Base-by-base conservation (phyloP, 768 basidiomycete species). In the Fomitopsis serialis region DNA sequence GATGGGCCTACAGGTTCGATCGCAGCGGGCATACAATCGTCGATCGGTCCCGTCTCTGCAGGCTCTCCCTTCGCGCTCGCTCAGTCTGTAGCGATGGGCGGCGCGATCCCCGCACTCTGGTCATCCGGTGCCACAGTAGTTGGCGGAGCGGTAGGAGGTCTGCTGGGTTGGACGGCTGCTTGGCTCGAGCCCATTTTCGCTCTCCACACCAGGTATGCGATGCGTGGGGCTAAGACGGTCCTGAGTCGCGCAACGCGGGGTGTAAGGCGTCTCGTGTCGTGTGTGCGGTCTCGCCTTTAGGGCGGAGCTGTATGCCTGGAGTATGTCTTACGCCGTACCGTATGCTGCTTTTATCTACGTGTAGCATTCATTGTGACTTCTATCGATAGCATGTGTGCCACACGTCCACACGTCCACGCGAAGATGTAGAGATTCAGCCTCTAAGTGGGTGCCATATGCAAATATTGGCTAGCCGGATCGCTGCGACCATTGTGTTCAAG, bases 21-120 rank as follows among this genome's bases (percentile, higher is more conserved):
- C 13, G 57, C 57, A 21, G 57, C 53, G 2, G 50, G 22, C 22
- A 43, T 40, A 2, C 57, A 58, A 24, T 36, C 54, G 8, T 19
- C 34, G 2, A 55, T 55, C 27, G 57, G 57, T 8, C 50, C 37
- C 42, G 54, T 58, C 13, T 36, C 42, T 11, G 57, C 46, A 10
- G 54, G 57, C 12, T 52, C 49, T 11, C 8, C 48, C 5, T 58
- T 58, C 34, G 54, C 57, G 13, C 17, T 43, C 0, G 36, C 19
- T 1, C 57, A 58, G 34, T 45, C 48, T n/a, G 42, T 49, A 4
- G 50, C 57, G 7, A 58, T 55, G 57, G 54, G 54, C 19, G 57
- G 54, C 34, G 48, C 48, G 13, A 22, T 49, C 3, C 48, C 48
- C 34, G 11, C 19, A 6, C 19, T 32, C 3, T 25, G 45, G 45